Evolutionary conservation across 1,139 yeast species (phyloP), one percentile per base, ranked within the genome.

Genomic region (Taphrina communis): DNA sequence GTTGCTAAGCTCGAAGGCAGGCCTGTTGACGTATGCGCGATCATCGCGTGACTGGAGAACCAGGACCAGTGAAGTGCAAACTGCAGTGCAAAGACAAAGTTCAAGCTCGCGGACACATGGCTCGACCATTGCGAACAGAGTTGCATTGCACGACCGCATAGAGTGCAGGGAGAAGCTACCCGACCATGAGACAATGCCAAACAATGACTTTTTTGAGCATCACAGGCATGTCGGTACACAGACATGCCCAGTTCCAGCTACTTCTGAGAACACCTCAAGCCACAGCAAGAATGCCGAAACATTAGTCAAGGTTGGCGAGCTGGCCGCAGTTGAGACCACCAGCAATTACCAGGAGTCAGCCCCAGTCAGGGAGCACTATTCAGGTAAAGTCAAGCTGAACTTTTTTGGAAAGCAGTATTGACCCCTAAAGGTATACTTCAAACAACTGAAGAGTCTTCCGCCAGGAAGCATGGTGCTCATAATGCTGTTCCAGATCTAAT

Each of bases 211-310:
- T 6, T 12, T n/a, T n/a, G 17, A 17, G 17, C 48, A 17, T 2
- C n/a, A 6, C 19, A 44, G 8, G n/a, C 17, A 44, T 44, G n/a
- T 50, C 53, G 53, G 53, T n/a, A 50, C 53, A 21, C 53, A 50
- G n/a, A 44, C 48, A 44, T 6, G 8, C 8, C 48, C 19, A 7
- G 48, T 12, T 19, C n/a, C n/a, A 12, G 8, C 19, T 44, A n/a
- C 8, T 7, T 14, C 11, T 39, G 42, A 9, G 14, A 14, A 39
- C 14, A 39, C 42, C 14, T 44, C 19, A 17, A n/a, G n/a, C 8
- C 48, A 44, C 17, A 44, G 48, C n/a, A 44, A 44, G 8, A 7
- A 14, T n/a, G 48, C n/a, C 48, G 19, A 44, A 12, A 17, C 1
- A 6, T 17, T 2, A 17, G n/a, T 1, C 19, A 44, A 2, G 8